Base-by-base conservation (phyloP, 768 basidiomycete species). In the Lactarius hengduanensis region DNA sequence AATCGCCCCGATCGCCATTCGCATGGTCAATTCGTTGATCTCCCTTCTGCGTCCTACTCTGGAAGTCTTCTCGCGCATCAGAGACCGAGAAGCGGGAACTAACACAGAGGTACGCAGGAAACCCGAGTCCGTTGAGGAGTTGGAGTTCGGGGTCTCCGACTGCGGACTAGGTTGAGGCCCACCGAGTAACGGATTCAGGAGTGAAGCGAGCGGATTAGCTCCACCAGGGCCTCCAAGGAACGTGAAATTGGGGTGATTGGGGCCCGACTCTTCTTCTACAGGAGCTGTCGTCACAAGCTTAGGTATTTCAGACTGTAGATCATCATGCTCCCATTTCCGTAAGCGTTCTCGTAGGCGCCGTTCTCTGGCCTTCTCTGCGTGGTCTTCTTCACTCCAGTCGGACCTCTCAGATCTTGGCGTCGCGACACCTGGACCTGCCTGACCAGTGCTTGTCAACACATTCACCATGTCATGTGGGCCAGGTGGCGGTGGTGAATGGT, bases 1-100 rank as follows among this genome's bases (percentile, higher is more conserved):
- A 8, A 92, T 81, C 0, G 84, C 83, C 40, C 89, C 90, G 43
- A 93, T 80, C 6, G 85, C 92, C 86, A 92, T 91, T n/a, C 90
- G 84, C 81, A 92, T 89, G 0, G 84, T 87, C 55, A 94, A 77
- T 71, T 91, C 88, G 73, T 94, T 94, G 62, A 92, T 84, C 70
- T 93, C 88, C 64, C 85, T 80, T 64, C 92, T 80, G 41, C 92
- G 79, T 4, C 78, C 77, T 66, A 88, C 79, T 56, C 92, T 84
- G 59, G 79, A 83, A 9, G 78, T 75, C 54, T 80, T 81, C 73
- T 94, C 92, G 13, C 78, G 76, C 2, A 72, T 69, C 32, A 79
- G 73, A 13, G 87, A 86, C 15, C 92, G 84, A 3, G 76, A 73
- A 20, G 77, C 73, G 4, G 92, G 93, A 8, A 94, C 85, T 32